phyloP scores from a whole-genome alignment of 805 yeast genomes.

The Myxozyma kluyveri region DNA sequence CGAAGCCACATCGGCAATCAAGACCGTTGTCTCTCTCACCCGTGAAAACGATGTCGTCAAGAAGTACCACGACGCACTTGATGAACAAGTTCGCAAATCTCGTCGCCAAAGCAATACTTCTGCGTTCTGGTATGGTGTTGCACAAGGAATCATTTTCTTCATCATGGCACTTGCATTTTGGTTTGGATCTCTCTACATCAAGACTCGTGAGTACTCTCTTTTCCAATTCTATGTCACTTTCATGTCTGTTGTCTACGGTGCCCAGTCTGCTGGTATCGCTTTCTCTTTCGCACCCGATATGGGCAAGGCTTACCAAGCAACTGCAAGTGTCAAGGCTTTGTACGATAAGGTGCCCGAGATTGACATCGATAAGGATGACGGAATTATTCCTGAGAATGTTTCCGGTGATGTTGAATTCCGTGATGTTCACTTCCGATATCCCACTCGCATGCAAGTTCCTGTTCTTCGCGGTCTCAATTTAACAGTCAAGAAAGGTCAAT shows the following conservation, averaged over 20 bases:
- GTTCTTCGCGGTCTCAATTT: conserved; percentile 33
- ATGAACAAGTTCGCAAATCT: conserved; percentile 12
- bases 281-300: conserved; percentile 46
- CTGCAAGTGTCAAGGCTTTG: conserved; percentile 38
- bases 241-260: conserved; percentile 42
- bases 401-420: conserved; percentile 54
- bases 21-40: conserved; percentile 41
- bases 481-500: conserved; percentile 66
- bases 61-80: conserved; percentile 32
- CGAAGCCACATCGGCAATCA: conserved; percentile 42
- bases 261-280: conserved; percentile 44
- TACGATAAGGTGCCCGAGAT: conserved; percentile 39
- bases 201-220: conserved; percentile 35
- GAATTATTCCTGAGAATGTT: conserved; percentile 32
- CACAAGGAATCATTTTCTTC: conserved; percentile 35
- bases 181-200: conserved; percentile 43
- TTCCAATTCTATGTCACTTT: conserved; percentile 43
- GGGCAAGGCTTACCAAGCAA: conserved; percentile 44
- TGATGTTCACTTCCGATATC: conserved; percentile 36
- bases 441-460: conserved; percentile 35
- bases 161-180: conserved; percentile 44
- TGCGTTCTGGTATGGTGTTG: conserved; percentile 40
- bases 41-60: conserved; percentile 42
- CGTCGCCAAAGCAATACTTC: conserved; percentile 1
- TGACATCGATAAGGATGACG: conserved; percentile 37